Evolutionary conservation across 176 grass and related monocot species (phyloP), one percentile per base, ranked within the genome.

Genomic region (Bothriochloa decipiens): DNA sequence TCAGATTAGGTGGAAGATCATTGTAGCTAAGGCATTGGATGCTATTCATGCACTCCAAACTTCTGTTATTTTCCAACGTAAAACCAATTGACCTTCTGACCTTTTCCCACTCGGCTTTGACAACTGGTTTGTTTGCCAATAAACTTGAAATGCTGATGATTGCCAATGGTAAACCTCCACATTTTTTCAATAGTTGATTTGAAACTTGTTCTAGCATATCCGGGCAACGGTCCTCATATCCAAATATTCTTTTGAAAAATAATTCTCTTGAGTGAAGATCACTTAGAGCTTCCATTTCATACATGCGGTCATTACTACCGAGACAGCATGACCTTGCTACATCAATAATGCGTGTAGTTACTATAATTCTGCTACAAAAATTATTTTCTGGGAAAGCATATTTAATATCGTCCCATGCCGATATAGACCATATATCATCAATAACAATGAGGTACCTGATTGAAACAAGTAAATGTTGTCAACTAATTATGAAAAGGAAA

Each of bases 1-100:
- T 86, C 1, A 80, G 63, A 50, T 52, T 14, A 2, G 33, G 27
- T 12, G 83, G 52, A 62, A 78, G 52, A 32, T 62, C 74, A 62
- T 85, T 57, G 26, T 78, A 86, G 40, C 52, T 86, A 4, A 86
- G 52, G 9, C 40, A 65, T 13, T 80, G 11, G 32, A 86, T 86
- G 25, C 5, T 46, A 23, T 72, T 79, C 76, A 72, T 72, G 10
- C 74, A 65, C 13, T 78, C 83, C 29, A 84, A 47, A 27, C 35
- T 39, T 1, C 2, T 35, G n/a, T n/a, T 53, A 22, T 7, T 43
- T 1, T 69, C 52, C 6, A 86, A 18, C 9, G 5, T 50, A 79
- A 7, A 86, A 79, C 84, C 67, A 62, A 86, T 36, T 18, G 75
- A 79, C 1, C 17, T 71, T 25, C 15, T 62, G 3, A 86, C 67